phyloP scores from a whole-genome alignment of 2,329 filamentous ascomycete genomes.

The Dactylella cylindrospora region DNA sequence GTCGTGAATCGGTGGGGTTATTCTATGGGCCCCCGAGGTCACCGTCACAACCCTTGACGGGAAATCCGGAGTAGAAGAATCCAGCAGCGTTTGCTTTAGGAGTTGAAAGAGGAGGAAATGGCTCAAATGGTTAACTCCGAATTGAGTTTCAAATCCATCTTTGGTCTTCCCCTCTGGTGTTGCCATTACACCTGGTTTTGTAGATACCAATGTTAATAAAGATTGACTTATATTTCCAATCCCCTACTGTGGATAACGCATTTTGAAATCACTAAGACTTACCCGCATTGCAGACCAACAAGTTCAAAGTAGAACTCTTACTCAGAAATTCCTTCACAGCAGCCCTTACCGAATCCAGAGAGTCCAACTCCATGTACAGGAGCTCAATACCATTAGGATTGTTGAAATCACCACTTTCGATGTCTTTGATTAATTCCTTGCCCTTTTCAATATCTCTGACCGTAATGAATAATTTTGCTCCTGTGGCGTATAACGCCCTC shows the following conservation, averaged over 20 bases:
- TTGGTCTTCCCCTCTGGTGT: constrained; percentile 48
- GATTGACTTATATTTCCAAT: too few relatives aligned
- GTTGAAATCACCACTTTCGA: constrained; percentile 47
- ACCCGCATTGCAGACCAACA: constrained; percentile 49
- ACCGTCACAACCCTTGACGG: constrained; percentile 57
- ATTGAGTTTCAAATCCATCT: constrained; percentile 59
- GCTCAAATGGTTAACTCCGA: constrained; percentile 59
- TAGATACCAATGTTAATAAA: too few relatives aligned
- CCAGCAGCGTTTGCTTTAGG: constrained; percentile 55
- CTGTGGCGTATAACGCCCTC: constrained; percentile 52
- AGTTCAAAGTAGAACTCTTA: constrained; percentile 50
- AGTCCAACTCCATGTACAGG: constrained; percentile 51
- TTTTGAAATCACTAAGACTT: constrained; percentile 27
- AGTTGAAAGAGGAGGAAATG: constrained; percentile 61
- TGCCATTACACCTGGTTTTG: constrained; percentile 17
- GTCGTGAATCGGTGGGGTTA: constrained; percentile 50
- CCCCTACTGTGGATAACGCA: background rate
- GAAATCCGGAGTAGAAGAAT: constrained; percentile 52
- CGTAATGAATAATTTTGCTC: constrained; percentile 52
- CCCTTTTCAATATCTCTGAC: constrained; percentile 52
- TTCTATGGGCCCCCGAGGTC: constrained; percentile 55
- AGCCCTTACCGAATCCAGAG: constrained; percentile 50
- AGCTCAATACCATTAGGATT: constrained; percentile 49
- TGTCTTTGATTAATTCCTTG: constrained; percentile 27
- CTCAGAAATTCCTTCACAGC: constrained; percentile 49